A percentile compares a stretch with the other conserved stretches of the same genome.
Evolutionary conservation across 2,329 filamentous ascomycete genomes (phyloP).

Genomic region (Exserohilum turcica): DNA sequence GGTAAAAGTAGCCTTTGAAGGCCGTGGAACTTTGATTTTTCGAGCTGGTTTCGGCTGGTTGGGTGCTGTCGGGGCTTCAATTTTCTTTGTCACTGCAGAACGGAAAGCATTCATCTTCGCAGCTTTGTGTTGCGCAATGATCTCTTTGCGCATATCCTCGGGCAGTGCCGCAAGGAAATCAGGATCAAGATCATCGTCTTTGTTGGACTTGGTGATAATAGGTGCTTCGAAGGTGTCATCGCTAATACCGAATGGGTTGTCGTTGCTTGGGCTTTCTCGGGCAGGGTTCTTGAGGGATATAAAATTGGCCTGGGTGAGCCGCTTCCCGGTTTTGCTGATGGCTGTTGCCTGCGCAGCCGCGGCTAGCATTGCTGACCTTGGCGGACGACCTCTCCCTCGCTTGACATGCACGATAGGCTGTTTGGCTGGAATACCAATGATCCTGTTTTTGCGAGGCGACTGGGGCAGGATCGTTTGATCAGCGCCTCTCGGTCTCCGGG

Average conservation of each 20-base stretch:
- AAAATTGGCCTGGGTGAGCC: constrained; percentile 75
- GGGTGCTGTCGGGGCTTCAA: constrained; percentile 7
- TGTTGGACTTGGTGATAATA: neutral
- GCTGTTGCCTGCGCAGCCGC: constrained; percentile 58
- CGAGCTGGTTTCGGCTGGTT: constrained; percentile 28
- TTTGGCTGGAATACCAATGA: constrained; percentile 56
- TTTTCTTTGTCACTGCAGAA: constrained; percentile 39
- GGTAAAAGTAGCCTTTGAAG: constrained; percentile 66
- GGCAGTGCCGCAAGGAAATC: constrained; percentile 84
- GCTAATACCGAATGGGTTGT: constrained; percentile 23
- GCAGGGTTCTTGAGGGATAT: constrained; percentile 49
- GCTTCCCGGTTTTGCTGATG: constrained; percentile 35
- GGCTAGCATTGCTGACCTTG: constrained; percentile 46
- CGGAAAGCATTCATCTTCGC: constrained; percentile 33
- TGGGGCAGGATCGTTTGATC: constrained; percentile 46
- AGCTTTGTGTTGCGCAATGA: constrained; percentile 71
- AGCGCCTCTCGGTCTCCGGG: constrained; percentile 43
- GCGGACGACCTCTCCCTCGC: constrained; percentile 64
- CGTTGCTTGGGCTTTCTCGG: constrained; percentile 16
- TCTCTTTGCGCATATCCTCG: constrained; percentile 67
- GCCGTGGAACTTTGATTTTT: constrained; percentile 54
- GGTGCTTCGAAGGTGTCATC: constrained; percentile 33
- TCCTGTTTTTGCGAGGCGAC: constrained; percentile 58
- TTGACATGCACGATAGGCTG: constrained; percentile 65
- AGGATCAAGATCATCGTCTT: constrained; percentile 45